A percentile compares a stretch with the other conserved stretches of the same genome.
These are phyloP conservation scores for Auricularia sp. DNA, from an alignment of 768 basidiomycete species.

Conservation along the genomic window DNA sequence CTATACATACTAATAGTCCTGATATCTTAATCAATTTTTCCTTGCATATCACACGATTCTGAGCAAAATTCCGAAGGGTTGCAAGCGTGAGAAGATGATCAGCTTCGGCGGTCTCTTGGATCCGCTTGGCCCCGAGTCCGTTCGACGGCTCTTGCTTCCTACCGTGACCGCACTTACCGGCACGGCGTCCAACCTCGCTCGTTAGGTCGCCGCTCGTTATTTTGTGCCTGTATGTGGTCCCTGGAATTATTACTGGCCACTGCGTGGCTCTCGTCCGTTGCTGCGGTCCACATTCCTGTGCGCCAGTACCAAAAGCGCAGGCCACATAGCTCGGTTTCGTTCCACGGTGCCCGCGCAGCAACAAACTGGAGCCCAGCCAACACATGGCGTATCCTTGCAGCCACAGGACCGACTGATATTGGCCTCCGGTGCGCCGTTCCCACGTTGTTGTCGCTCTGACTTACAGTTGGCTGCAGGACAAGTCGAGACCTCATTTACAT, in stretches of 20 bases:
- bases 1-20: no score
- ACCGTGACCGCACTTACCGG: no score
- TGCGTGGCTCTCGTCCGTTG: background rate
- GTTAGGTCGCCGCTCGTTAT: no score
- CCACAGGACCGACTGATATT: conserved; percentile 17
- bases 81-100: no score
- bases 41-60: no score
- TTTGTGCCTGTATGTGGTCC: no score
- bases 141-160: no score
- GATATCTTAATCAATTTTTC: no score
- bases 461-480: conserved; percentile 35
- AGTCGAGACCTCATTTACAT: conserved; percentile 72
- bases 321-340: background rate
- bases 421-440: conserved; percentile 32
- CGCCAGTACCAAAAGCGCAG: background rate
- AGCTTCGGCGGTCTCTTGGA: no score
- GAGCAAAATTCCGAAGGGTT: no score
- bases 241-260: background rate
- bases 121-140: no score
- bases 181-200: no score
- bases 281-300: background rate
- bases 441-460: background rate
- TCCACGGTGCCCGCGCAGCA: background rate
- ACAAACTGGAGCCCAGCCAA: background rate
- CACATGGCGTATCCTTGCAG: background rate